phyloP scores from a whole-genome alignment of 192 early-diverging fungal species.

The Chytriomyces sp. region DNA sequence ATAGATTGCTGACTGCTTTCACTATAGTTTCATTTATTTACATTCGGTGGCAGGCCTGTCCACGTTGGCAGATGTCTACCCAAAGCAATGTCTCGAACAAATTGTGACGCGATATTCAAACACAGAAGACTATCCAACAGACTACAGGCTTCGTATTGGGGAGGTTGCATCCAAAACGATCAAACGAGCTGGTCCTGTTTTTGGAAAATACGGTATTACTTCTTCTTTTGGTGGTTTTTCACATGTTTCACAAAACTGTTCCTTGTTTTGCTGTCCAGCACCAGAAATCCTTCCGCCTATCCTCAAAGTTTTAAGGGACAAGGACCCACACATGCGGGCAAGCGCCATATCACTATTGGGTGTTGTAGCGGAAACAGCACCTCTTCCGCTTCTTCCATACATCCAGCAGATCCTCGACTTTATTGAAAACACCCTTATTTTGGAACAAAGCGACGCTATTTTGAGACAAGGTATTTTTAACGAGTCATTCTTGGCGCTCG shows the following conservation, averaged over 20 bases:
- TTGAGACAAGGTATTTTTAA: constrained; percentile 63
- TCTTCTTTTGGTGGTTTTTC: constrained; percentile 32
- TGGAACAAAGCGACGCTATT: constrained; percentile 61
- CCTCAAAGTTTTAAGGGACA: constrained; percentile 46
- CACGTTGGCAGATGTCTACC: constrained; percentile 81
- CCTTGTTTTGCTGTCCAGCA: not conserved
- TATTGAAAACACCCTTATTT: constrained; percentile 69
- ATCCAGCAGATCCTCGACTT: constrained; percentile 71
- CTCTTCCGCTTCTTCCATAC: constrained; percentile 70
- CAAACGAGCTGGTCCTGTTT: constrained; percentile 76
- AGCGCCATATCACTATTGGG: constrained; percentile 50
- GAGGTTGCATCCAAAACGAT: constrained; percentile 89
- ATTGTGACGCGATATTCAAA: constrained; percentile 72
- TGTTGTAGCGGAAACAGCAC: constrained; percentile 70
- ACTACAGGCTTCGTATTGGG: constrained; percentile 80
- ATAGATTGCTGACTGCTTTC: constrained; percentile 16
- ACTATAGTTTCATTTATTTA: constrained; percentile 82
- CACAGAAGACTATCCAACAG: constrained; percentile 48
- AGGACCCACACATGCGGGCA: constrained; percentile 35
- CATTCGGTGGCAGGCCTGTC: constrained; percentile 89
- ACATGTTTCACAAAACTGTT: not conserved
- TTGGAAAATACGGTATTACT: constrained; percentile 76
- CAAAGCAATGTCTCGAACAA: constrained; percentile 67
- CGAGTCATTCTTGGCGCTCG: not conserved
- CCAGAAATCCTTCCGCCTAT: constrained; percentile 44